Evolutionary conservation across 768 basidiomycete species (phyloP).

Genomic region (Fistulinella prunicolor): DNA sequence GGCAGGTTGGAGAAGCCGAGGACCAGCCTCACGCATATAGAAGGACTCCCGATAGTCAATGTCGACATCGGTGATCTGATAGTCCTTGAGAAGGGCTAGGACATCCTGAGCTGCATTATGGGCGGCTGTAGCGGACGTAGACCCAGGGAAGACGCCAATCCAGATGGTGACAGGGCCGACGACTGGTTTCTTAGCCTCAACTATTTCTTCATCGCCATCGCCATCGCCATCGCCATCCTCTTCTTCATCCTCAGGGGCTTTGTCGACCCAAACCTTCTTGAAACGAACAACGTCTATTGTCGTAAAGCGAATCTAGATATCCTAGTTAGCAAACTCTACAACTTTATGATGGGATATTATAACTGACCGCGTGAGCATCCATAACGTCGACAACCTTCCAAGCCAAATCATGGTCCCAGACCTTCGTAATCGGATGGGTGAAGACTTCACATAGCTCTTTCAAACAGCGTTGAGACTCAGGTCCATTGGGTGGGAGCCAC

Average conservation of each 20-base stretch:
- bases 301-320: not conserved
- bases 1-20: not conserved
- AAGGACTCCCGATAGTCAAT: not conserved
- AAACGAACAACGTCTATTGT: not conserved
- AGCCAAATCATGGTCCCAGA: not conserved
- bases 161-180: not conserved
- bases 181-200: not conserved
- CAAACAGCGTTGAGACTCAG: too few species aligned
- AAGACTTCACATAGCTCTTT: too few species aligned
- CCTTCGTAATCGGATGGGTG: too few species aligned
- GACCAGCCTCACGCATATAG: not conserved
- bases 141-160: not conserved
- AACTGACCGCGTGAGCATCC: not conserved
- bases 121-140: not conserved
- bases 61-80: not conserved
- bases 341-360: not conserved
- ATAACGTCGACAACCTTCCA: not conserved
- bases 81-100: not conserved
- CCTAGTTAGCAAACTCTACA: not conserved
- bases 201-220: too few species aligned
- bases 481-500: too few species aligned
- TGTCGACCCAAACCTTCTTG: not conserved
- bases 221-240: not conserved
- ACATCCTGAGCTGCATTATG: not conserved
- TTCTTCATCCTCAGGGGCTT: not conserved